Evolutionary conservation across 345 rosid genomes (phyloP).

Genomic region (Bruguiera parviflora): DNA sequence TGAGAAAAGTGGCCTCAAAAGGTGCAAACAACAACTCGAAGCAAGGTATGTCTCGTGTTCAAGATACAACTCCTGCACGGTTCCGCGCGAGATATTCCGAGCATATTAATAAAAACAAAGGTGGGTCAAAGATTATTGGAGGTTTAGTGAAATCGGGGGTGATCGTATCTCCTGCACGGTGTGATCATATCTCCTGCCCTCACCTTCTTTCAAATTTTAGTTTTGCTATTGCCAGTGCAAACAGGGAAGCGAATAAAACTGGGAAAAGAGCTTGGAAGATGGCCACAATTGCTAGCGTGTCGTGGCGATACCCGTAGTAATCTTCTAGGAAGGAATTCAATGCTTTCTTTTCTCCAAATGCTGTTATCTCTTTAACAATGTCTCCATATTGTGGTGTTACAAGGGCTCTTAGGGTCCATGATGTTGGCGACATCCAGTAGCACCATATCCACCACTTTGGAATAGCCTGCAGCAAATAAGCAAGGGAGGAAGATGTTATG

Average conservation of each 20-base stretch:
- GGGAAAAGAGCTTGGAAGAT: constrained; percentile 29
- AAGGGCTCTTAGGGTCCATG: constrained; percentile 42
- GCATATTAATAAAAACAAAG: too few species aligned
- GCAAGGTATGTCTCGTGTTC: too few species aligned
- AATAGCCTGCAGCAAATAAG: constrained; percentile 23
- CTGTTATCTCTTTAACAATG: constrained; percentile 20
- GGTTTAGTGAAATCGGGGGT: too few species aligned
- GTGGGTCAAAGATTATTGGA: too few species aligned
- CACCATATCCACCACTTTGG: constrained; percentile 51
- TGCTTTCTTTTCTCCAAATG: constrained; percentile 25
- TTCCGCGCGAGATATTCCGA: too few species aligned
- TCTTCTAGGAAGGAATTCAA: constrained; percentile 26
- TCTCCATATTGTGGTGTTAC: constrained; percentile 46
- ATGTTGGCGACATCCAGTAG: constrained; percentile 38
- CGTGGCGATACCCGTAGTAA: constrained; percentile 30
- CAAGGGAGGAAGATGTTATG: not conserved
- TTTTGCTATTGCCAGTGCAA: constrained; percentile 33
- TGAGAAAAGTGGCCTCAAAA: too few species aligned
- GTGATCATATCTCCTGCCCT: not conserved
- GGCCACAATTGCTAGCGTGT: constrained; percentile 25
- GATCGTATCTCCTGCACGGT: too few species aligned
- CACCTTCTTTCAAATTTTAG: constrained; percentile 40
- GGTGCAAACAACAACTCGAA: too few species aligned
- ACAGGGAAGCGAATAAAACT: constrained; percentile 25
- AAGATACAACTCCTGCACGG: too few species aligned